Base-by-base conservation (phyloP, 1,284 basidiomycete species). In the Boletus smithii region DNA sequence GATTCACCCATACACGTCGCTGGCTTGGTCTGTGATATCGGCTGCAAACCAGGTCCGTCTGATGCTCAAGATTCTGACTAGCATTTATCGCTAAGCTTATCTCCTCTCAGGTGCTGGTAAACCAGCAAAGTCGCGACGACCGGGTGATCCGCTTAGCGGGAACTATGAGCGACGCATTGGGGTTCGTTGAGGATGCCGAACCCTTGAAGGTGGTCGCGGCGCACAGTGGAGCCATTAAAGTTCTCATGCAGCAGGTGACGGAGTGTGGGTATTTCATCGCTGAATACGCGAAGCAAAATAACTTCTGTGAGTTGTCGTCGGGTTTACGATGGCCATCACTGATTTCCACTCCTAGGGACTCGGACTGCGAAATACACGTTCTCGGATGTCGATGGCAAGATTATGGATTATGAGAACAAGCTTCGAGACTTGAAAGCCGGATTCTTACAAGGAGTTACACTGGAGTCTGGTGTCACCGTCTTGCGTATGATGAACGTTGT, bases 231-330 rank as follows among this genome's bases (percentile, higher is more conserved):
- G n/a, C 35, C 6, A 41, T 61, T 18, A 54, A 3, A 11, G 18
- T 36, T 39, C 16, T 59, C 8, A 27, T 61, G 18, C 54, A 50
- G 14, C 60, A 63, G 8, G 46, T 63, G 23, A 58, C 60, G n/a
- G 60, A 60, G 36, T 58, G 60, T 29, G 58, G 55, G 6, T 55
- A 62, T 30, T 62, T 62, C 30, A 60, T 62, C 11, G 9, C 47
- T 1, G 56, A 63, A 31, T 59, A 61, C 5, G 41, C 48, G n/a
- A 61, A 50, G 10, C 48, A 55, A 17, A 43, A 48, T 5, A 53
- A 9, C 6, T 61, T 62, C 10, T 60, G 60, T 59, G 1, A 17
- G 60, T 58, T 3, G 1, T 34, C 16, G 3, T 18, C 30, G 8
- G 3, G 8, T 24, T 34, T 31, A 18, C 8, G 11, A 16, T 22